Evolutionary conservation across 192 early-diverging fungal genomes (phyloP).

Genomic region (Gonapodya prolifera): DNA sequence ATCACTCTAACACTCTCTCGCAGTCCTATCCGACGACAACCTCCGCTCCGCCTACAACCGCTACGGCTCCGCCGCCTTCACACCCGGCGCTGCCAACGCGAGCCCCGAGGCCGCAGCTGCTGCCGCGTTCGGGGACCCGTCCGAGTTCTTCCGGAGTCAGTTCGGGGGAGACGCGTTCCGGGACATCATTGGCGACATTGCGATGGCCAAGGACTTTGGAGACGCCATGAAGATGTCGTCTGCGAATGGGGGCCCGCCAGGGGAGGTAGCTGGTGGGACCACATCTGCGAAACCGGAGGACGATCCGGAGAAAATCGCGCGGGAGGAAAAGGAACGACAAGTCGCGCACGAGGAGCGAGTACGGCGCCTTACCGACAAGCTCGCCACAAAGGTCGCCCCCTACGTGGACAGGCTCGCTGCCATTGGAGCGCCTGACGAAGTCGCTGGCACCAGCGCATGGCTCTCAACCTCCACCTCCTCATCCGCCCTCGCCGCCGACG

Average conservation of each 20-base stretch:
- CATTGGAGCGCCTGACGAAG: conserved; percentile 32
- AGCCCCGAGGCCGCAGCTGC: conserved; percentile 46
- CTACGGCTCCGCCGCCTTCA: conserved; percentile 52
- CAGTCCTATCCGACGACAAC: conserved; percentile 80
- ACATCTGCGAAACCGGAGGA: conserved; percentile 47
- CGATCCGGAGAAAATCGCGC: conserved; percentile 23
- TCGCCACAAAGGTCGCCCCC: conserved; percentile 41
- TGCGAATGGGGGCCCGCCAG: neutral
- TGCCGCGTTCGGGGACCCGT: conserved; percentile 61
- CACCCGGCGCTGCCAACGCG: conserved; percentile 12
- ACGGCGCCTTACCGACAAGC: conserved; percentile 40
- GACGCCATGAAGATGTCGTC: conserved; percentile 33
- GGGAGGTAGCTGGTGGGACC: too few relatives aligned
- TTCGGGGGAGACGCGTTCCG: conserved; percentile 97
- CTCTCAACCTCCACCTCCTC: conserved; percentile 64
- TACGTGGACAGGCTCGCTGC: too few relatives aligned
- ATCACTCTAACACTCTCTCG: neutral
- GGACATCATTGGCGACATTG: conserved; percentile 96
- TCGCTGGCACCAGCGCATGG: conserved; percentile 60
- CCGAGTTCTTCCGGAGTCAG: conserved; percentile 87
- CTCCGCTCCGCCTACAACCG: conserved; percentile 80
- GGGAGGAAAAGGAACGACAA: conserved; percentile 8
- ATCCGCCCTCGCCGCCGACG: too few relatives aligned
- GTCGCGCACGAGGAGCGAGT: conserved; percentile 40
- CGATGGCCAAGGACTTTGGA: conserved; percentile 84